phyloP scores from a whole-genome alignment of 345 rosid genomes.

The Microcos paniculata region DNA sequence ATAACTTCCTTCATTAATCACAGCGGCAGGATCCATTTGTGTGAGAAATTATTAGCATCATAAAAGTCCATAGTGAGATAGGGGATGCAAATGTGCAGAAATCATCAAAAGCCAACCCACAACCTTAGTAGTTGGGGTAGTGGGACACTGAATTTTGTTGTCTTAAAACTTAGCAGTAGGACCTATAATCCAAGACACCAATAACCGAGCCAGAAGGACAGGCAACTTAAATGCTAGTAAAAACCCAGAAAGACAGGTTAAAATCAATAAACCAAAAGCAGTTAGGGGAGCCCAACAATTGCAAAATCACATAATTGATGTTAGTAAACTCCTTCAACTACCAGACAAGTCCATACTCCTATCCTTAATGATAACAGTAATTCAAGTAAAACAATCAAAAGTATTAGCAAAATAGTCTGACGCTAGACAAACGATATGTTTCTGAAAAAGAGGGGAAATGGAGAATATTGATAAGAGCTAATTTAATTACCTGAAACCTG shows the following conservation, averaged over 20 bases:
- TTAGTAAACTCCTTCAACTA: neutral
- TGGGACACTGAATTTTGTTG: neutral
- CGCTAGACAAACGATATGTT: neutral
- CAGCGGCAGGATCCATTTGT: neutral
- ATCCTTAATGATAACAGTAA: no score
- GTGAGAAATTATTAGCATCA: neutral
- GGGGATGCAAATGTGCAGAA: neutral
- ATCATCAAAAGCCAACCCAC: neutral
- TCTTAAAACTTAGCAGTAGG: neutral
- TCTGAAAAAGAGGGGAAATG: neutral
- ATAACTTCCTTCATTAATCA: neutral
- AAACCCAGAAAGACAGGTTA: no score
- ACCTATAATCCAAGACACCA: neutral
- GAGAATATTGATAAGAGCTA: neutral
- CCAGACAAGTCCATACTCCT: no score
- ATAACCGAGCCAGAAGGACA: neutral
- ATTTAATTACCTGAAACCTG: conserved; percentile 67
- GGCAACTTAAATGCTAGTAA: neutral
- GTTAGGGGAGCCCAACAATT: neutral
- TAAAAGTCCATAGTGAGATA: neutral
- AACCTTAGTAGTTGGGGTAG: neutral
- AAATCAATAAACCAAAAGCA: neutral
- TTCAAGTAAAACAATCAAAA: no score
- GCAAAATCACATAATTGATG: neutral
- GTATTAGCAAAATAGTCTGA: no score